phyloP scores from a whole-genome alignment of 1,284 basidiomycete genomes.

The Phylloboletellus chloephorus region DNA sequence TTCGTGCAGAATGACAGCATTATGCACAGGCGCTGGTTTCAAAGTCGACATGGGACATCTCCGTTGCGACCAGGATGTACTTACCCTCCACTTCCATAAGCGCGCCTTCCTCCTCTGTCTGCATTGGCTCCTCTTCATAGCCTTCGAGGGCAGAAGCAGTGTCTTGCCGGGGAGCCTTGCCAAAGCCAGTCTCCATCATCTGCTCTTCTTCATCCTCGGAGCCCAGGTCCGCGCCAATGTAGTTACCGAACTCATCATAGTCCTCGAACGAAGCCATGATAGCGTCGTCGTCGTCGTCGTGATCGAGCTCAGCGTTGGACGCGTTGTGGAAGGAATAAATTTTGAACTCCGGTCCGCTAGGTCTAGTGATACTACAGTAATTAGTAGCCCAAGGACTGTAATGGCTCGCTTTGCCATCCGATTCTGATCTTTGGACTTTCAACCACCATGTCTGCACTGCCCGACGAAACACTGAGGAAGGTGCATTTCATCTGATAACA shows the following conservation, averaged over 20 bases:
- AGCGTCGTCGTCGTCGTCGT: conserved; percentile 5
- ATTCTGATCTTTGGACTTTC: conserved; percentile 3
- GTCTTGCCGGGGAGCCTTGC: conserved; percentile 33
- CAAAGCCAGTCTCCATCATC: conserved; percentile 47
- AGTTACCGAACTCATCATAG: conserved; percentile 92
- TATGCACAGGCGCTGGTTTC: conserved; percentile 61
- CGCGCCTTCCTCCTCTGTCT: conserved; percentile 52
- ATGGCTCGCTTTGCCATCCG: no score
- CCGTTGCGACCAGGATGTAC: conserved; percentile 22
- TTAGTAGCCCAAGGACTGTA: no score
- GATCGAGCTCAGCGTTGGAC: conserved; percentile 16
- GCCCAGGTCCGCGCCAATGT: conserved; percentile 89
- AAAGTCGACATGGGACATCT: conserved; percentile 4
- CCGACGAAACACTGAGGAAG: conserved; percentile 85
- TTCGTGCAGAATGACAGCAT: conserved; percentile 91
- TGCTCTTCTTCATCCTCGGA: conserved; percentile 77
- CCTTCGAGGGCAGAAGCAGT: conserved; percentile 62
- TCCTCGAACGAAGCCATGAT: conserved; percentile 78
- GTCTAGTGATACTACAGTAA: no score
- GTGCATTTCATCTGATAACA: conserved; percentile 36
- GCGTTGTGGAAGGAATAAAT: conserved; percentile 23
- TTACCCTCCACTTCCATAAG: conserved; percentile 80
- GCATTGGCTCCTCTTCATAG: conserved; percentile 63
- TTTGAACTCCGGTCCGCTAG: conserved; percentile 32
- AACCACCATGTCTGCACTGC: conserved; percentile 44